Base-by-base conservation (phyloP, 2,329 filamentous ascomycete genomes). In the Alternaria incomplexa region DNA sequence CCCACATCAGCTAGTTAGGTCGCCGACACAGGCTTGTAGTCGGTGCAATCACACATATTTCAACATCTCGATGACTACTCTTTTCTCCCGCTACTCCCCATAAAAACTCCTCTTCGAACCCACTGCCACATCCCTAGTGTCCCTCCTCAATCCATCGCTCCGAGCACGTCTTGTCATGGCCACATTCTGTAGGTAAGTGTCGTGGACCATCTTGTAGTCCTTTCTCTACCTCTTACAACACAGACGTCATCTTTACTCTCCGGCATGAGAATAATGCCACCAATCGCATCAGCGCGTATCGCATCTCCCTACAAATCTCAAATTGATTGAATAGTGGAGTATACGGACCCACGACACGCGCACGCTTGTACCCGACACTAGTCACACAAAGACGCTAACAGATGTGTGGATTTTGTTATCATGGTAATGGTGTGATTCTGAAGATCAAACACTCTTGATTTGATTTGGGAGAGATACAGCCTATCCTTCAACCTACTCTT, bases 71-170 rank as follows among this genome's bases (percentile, higher is more conserved):
- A 28, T 32, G 26, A 20, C 48, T 32, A 23, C 30, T 17, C 28
- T 9, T 36, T 32, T 23, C 17, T 15, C 20, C 12, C 26, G 11
- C 13, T 50, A 50, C 17, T 30, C 20, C 12, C 47, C 20, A 23
- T 36, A 51, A 50, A 40, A 47, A 46, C 8, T 56, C 11, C 40
- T 17, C 7, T 55, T 52, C 23, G 58, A 17, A 32, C 51, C 53
- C 3, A 17, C 32, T 3, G 48, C 53, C 23, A 61, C 61, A 50
- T 61, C 57, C 11, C 25, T 56, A 12, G 56, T 45, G 12, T 48
- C 53, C 40, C 43, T 51, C 30, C 56, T 58, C n/a, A 53, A 47
- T 23, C 53, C 40, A 22, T 54, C 43, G 25, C 58, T 61, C 53
- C 58, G 61, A 57, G 44, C 48, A 22, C 51, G 15, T 17, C n/a